These are phyloP conservation scores for Amanita subjunquillea DNA, from an alignment of 768 basidiomycete genomes.

Conservation along the genomic window DNA sequence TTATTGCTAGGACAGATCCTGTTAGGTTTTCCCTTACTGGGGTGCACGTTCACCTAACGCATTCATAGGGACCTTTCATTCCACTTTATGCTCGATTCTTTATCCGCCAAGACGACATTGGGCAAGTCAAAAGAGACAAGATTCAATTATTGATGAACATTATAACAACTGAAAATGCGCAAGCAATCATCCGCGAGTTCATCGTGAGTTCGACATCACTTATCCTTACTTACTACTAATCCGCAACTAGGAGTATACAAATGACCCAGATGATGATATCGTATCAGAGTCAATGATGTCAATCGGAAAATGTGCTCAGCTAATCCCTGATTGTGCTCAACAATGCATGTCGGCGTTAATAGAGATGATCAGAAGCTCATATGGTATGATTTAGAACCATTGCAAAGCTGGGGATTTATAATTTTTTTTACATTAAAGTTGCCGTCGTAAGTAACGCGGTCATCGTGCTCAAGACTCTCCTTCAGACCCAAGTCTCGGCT, in stretches of 20 bases:
- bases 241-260: slow-evolving; percentile 58
- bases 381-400: slow-evolving; percentile 39
- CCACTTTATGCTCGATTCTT: slow-evolving; percentile 58
- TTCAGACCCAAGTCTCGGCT: slow-evolving; percentile 52
- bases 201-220: slow-evolving; percentile 42
- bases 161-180: slow-evolving; percentile 55
- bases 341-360: slow-evolving; percentile 73
- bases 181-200: slow-evolving; percentile 71
- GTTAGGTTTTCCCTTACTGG: slow-evolving; percentile 31
- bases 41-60: background rate
- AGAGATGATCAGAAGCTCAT: slow-evolving; percentile 64
- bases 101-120: slow-evolving; percentile 56
- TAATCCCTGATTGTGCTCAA: slow-evolving; percentile 56
- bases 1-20: slow-evolving; percentile 54
- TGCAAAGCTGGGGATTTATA: background rate
- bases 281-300: slow-evolving; percentile 68
- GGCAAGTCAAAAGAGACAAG: slow-evolving; percentile 63
- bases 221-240: background rate
- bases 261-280: slow-evolving; percentile 65
- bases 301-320: slow-evolving; percentile 64
- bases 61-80: slow-evolving; percentile 48
- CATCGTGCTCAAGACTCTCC: slow-evolving; percentile 74
- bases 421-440: slow-evolving; percentile 32
- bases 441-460: slow-evolving; percentile 72
- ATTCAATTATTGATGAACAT: slow-evolving; percentile 63